phyloP scores from a whole-genome alignment of 805 yeast genomes.

The Candida bentonensis region DNA sequence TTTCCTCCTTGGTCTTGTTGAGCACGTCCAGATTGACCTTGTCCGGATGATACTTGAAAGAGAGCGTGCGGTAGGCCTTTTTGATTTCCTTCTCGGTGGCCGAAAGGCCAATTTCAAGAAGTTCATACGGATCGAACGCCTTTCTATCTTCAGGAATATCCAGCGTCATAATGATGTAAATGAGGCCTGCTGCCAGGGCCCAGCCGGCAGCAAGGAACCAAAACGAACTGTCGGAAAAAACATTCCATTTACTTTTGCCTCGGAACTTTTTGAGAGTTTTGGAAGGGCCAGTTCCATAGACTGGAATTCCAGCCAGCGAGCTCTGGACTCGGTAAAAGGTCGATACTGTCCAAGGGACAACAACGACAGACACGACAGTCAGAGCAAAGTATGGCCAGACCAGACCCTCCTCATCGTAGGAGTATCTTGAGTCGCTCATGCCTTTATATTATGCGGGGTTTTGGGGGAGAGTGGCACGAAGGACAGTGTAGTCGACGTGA shows the following conservation, averaged over 20 bases:
- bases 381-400: conserved; percentile 87
- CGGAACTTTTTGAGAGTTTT: conserved; percentile 17
- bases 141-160: conserved; percentile 18
- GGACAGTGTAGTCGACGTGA: background rate
- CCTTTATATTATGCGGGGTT: conserved; percentile 23
- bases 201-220: conserved; percentile 39
- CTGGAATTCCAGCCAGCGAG: background rate
- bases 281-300: background rate
- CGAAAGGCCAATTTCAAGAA: conserved; percentile 56
- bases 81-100: conserved; percentile 69
- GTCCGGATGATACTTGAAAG: conserved; percentile 88
- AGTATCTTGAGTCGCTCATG: conserved; percentile 38
- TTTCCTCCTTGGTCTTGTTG: conserved; percentile 42
- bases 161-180: conserved; percentile 24
- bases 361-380: conserved; percentile 52
- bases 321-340: conserved; percentile 2
- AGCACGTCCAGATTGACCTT: conserved; percentile 44
- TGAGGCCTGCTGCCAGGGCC: conserved; percentile 34
- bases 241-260: conserved; percentile 21
- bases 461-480: too few relatives aligned
- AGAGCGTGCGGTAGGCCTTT: conserved; percentile 70
- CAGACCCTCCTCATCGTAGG: conserved; percentile 78
- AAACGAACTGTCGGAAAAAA: conserved; percentile 8
- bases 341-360: conserved; percentile 45
- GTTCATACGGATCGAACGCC: conserved; percentile 80